These are phyloP conservation scores for Ceratocystis papillata DNA, from an alignment of 2,329 filamentous ascomycete species.

Conservation along the genomic window DNA sequence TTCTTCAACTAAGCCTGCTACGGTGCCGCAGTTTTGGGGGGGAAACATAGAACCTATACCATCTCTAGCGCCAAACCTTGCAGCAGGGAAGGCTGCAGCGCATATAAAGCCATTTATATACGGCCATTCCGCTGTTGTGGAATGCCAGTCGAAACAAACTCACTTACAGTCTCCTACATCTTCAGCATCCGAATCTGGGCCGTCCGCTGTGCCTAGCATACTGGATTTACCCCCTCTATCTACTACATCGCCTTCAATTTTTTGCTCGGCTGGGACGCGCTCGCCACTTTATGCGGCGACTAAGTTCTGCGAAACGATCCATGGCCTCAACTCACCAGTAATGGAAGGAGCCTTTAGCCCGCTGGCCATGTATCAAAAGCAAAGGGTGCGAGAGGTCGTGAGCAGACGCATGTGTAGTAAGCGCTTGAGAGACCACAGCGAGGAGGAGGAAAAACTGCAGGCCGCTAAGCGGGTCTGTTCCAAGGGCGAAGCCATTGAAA, in stretches of 20 bases:
- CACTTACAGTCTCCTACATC: background rate
- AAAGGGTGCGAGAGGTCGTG: background rate
- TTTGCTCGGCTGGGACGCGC: background rate
- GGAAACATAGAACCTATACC: background rate
- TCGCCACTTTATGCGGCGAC: background rate
- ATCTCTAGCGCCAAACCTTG: background rate
- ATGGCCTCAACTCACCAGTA: background rate
- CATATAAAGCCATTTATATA: background rate
- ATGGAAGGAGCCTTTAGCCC: background rate
- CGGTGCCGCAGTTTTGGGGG: conserved; percentile 8
- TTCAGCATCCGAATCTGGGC: background rate
- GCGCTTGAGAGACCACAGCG: background rate
- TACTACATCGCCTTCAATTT: too few species aligned
- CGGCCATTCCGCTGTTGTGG: background rate
- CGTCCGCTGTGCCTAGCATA: background rate
- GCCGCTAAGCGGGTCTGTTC: background rate
- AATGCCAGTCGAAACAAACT: background rate
- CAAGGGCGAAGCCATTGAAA: background rate
- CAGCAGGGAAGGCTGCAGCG: background rate
- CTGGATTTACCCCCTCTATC: background rate
- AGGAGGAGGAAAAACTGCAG: background rate
- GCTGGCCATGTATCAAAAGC: background rate
- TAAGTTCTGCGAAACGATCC: background rate
- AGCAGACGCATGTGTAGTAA: background rate
- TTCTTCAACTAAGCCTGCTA: background rate